Evolutionary conservation across 371 early-diverging fungal species (phyloP), one percentile per base, ranked within the genome.

Genomic region (Saksenaea vasiformis): DNA sequence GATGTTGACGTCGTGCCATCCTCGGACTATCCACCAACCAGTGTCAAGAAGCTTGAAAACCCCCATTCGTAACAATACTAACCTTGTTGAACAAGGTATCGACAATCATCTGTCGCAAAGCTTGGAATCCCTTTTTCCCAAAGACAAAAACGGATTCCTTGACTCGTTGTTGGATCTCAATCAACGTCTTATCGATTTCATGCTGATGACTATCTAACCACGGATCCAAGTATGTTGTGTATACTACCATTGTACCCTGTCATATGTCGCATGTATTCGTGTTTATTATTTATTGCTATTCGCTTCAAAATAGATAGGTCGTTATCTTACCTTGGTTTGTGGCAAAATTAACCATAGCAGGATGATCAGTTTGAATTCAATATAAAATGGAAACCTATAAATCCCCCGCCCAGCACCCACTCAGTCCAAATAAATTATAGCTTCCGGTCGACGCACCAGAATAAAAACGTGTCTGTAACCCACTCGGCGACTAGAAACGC

Each of bases 301-400:
- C n/a, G n/a, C n/a, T n/a, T n/a, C n/a, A n/a, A n/a, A n/a, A n/a
- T n/a, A n/a, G n/a, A n/a, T n/a, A n/a, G n/a, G n/a, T n/a, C n/a
- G 19, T n/a, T 15, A 14, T 31, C 53, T 51, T 67, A 75, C 80
- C 64, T 81, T 74, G 41, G 78, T 81, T 35, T 81, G 82, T 9
- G 82, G 82, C 8, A 81, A 59, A 10, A 78, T 81, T 10, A 81
- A 60, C 78, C 78, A 81, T 55, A 81, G 10, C 10, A 78, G 56
- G 28, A 81, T 15, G 0, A 73, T 10, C 0, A 77, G 37, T 47
- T 81, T 81, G 36, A 77, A 43, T 39, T 78, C 77, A 15, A 58
- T 67, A 43, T 81, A 81, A 54, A 81, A 78, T 13, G 82, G 82
- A 15, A 81, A 19, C 82, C 82, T 80, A 56, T 51, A 53, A 8